These are phyloP conservation scores for Rhizopus delemar DNA, from an alignment of 371 early-diverging fungal genomes.

Conservation along the genomic window DNA sequence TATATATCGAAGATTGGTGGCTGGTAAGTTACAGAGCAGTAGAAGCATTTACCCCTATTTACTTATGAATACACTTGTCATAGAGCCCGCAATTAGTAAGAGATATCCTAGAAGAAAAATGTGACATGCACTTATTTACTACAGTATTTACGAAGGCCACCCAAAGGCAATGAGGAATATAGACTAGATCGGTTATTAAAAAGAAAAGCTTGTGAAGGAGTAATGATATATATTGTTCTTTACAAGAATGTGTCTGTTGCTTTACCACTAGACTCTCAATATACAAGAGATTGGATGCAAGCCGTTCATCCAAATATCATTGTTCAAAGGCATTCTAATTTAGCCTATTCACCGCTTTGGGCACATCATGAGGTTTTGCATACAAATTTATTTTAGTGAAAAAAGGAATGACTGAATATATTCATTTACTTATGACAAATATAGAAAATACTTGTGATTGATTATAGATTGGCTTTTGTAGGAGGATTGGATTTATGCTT, in stretches of 20 bases:
- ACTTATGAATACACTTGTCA: background rate
- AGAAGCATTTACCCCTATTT: too few species aligned
- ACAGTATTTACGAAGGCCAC: constrained; percentile 79
- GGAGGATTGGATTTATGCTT: constrained; percentile 94
- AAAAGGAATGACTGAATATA: constrained; percentile 17
- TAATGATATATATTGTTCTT: constrained; percentile 85
- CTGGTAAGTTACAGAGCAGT: constrained; percentile 25
- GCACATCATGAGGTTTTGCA: constrained; percentile 62
- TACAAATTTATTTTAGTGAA: background rate
- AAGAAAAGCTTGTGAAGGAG: constrained; percentile 83
- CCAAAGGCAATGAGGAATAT: constrained; percentile 70
- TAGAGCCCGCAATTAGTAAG: constrained; percentile 70
- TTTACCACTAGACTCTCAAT: constrained; percentile 76
- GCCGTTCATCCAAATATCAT: constrained; percentile 77
- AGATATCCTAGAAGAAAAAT: background rate
- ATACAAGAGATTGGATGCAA: constrained; percentile 78
- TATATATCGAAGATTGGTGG: constrained; percentile 94
- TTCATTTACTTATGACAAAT: background rate
- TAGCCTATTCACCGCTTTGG: constrained; percentile 69
- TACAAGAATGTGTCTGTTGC: constrained; percentile 85
- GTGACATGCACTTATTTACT: background rate
- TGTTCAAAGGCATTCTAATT: constrained; percentile 33
- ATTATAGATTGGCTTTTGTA: constrained; percentile 81
- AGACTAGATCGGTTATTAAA: constrained; percentile 82
- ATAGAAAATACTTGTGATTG: constrained; percentile 85